Percentiles rank a stretch among this genome's conserved stretches.
phyloP scores from a whole-genome alignment of 75 land plant genomes.

The Gnetum montanum region DNA sequence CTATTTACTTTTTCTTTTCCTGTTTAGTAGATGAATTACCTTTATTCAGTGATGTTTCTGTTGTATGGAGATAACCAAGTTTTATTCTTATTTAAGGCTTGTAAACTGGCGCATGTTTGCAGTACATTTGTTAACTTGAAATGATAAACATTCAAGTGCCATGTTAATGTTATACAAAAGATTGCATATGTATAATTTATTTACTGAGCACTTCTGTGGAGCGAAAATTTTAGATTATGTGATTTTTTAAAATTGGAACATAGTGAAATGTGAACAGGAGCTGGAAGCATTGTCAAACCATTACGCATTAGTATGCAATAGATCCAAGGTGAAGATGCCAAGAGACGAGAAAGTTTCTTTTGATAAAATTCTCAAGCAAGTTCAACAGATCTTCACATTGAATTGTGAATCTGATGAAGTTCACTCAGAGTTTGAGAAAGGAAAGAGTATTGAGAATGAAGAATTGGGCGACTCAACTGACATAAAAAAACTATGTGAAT shows the following conservation, averaged over 20 bases:
- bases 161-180: no score
- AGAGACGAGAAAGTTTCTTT: slow-evolving; percentile 64
- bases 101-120: no score
- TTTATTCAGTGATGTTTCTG: no score
- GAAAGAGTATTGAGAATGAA: slow-evolving; percentile 66
- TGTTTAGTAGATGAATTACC: no score
- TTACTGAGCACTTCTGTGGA: not conserved
- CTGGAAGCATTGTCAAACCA: slow-evolving; percentile 91
- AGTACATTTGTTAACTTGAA: no score
- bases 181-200: no score
- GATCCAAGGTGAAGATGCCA: slow-evolving; percentile 71
- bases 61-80: no score
- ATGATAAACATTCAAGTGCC: not conserved
- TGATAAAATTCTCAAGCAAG: slow-evolving; percentile 64
- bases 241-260: no score
- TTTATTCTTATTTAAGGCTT: no score
- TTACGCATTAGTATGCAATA: slow-evolving; percentile 66
- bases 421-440: slow-evolving; percentile 49
- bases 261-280: slow-evolving; percentile 59
- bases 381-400: slow-evolving; percentile 72
- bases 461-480: slow-evolving; percentile 40
- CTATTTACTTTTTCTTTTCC: no score
- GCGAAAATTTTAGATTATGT: no score
- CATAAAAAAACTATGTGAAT: slow-evolving; percentile 62
- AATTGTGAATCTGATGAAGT: slow-evolving; percentile 35